Evolutionary conservation across 192 early-diverging fungal genomes (phyloP).

Genomic region (Spizellomyces sp.): DNA sequence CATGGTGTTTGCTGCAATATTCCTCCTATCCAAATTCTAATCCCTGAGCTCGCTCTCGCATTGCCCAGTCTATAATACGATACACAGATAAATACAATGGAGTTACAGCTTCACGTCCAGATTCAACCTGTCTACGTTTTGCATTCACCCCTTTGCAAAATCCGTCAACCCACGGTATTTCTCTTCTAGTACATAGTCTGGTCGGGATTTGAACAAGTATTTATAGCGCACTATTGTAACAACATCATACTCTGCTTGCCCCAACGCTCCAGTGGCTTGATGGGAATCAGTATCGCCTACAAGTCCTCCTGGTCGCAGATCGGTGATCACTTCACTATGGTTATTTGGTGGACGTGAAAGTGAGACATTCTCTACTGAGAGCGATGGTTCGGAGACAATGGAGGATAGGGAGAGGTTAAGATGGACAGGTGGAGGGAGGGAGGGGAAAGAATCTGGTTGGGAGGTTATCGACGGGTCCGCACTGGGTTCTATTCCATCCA

Average conservation of each 20-base stretch:
- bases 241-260: conserved; percentile 17
- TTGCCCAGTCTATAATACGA: no score
- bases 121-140: no score
- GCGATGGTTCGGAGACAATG: background rate
- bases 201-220: conserved; percentile 31
- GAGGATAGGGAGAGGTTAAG: no score
- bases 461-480: background rate
- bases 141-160: background rate
- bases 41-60: no score
- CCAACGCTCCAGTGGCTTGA: background rate
- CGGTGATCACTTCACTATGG: background rate
- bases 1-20: no score
- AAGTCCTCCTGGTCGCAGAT: background rate
- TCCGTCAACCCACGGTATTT: conserved; percentile 24
- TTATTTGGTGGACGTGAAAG: background rate
- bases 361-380: background rate
- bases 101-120: no score
- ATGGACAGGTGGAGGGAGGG: no score
- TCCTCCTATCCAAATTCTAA: no score
- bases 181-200: conserved; percentile 29
- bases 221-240: conserved; percentile 27
- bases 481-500: background rate
- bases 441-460: background rate
- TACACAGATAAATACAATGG: no score
- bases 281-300: background rate